A percentile compares a stretch with the other conserved stretches of the same genome.
These are phyloP conservation scores for grape (Vitis vinifera) DNA, from an alignment of 164 flowering plant genomes.

Conservation along the genomic window DNA sequence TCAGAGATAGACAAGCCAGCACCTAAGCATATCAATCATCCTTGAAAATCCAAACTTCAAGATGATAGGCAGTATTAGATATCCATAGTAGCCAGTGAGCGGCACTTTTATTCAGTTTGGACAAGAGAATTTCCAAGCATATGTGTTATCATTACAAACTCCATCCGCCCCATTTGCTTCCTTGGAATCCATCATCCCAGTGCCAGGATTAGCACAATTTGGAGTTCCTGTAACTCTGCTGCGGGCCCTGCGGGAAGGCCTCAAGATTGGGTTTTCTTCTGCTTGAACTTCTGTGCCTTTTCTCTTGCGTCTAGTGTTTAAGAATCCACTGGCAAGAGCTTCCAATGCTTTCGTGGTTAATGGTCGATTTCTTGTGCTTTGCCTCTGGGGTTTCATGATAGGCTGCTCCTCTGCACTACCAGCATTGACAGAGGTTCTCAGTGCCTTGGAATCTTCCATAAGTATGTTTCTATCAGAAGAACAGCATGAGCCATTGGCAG, in stretches of 20 bases:
- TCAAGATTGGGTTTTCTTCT: constrained; percentile 17
- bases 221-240: constrained; percentile 19
- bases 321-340: constrained; percentile 59
- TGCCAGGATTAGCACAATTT: constrained; percentile 17
- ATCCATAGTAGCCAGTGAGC: constrained; percentile 17
- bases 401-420: constrained; percentile 24
- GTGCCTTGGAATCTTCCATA: constrained; percentile 2
- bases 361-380: constrained; percentile 71
- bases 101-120: constrained; percentile 19
- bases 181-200: constrained; percentile 14
- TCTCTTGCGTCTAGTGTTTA: constrained; percentile 26
- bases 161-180: constrained; percentile 21
- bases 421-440: constrained; percentile 12
- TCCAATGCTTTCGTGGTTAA: constrained; percentile 62
- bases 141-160: constrained; percentile 21
- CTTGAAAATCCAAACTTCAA: constrained; percentile 15
- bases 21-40: constrained; percentile 13
- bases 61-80: constrained; percentile 14
- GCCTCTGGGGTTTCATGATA: constrained; percentile 39
- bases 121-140: constrained; percentile 17
- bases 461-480: constrained; percentile 4
- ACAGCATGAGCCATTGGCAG: constrained; percentile 7
- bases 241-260: constrained; percentile 31
- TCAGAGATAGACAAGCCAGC: neutral
- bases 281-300: constrained; percentile 7